Evolutionary conservation across 2,329 filamentous ascomycete species (phyloP), one percentile per base, ranked within the genome.

Genomic region (Remersonia thermophila): DNA sequence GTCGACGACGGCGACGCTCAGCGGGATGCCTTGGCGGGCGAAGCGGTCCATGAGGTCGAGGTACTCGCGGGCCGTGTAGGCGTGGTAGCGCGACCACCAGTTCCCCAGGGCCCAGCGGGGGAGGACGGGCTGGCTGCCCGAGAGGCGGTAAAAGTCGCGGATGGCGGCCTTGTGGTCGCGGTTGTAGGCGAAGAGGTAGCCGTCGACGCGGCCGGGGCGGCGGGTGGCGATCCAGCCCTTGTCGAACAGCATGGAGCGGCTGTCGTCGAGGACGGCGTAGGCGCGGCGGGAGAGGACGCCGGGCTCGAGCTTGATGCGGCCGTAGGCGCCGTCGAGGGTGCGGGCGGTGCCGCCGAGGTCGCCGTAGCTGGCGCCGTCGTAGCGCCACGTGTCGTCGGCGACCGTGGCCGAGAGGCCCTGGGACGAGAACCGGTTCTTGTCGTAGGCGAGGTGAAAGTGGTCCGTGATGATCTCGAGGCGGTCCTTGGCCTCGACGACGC

Each of bases 51-150:
- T 69, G 12, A 80, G 57, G 11, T 56, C 53, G 2, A 77, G 41
- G 46, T 78, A 79, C 44, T 73, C 69, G 2, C 66, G 57, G 18
- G 64, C 61, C 1, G 57, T 59, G 47, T 78, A 80, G 2, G 62
- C 63, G 47, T 78, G 67, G 50, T 77, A 79, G 7, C 75, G 60
- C 32, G 67, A 73, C 74, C 74, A 79, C 74, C 75, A 80, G 44
- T 78, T 79, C 0, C 74, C 73, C 27, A 79, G 55, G 0, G 69
- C 62, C 60, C 67, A 52, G 13, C 47, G 46, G 1, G 50, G 50
- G 4, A 52, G 46, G 9, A 50, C 17, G 4, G 50, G 48, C 32
- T 71, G 18, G 58, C 60, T 12, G 58, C 66, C 40, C 61, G 55
- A 45, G 5, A 51, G 30, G 26, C 42, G 40, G 38, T 49, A 52